These are phyloP conservation scores for Fusarium verrucosum DNA, from an alignment of 2,329 filamentous ascomycete genomes.

Conservation along the genomic window DNA sequence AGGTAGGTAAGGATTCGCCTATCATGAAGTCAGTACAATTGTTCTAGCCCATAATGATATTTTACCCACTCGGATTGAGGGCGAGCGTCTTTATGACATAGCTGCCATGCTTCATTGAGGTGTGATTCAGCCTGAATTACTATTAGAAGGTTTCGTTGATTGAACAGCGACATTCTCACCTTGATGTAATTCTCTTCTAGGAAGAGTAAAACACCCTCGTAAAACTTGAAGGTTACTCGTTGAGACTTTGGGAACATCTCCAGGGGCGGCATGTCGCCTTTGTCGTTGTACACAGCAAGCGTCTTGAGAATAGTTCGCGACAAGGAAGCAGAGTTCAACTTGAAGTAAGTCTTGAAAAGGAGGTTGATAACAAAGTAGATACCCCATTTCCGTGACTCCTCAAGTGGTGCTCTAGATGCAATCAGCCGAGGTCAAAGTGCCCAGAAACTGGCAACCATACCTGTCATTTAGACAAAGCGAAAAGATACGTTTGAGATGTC, in stretches of 20 bases:
- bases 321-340: slow-evolving; percentile 87
- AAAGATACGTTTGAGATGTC: slow-evolving; percentile 92
- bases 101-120: slow-evolving; percentile 80
- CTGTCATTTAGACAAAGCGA: slow-evolving; percentile 89
- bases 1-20: slow-evolving; percentile 94
- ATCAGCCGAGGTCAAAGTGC: slow-evolving; percentile 2
- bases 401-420: slow-evolving; percentile 70
- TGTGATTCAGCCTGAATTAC: slow-evolving; percentile 76
- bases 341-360: slow-evolving; percentile 98
- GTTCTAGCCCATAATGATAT: not conserved
- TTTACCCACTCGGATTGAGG: slow-evolving; percentile 79
- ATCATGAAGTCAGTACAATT: slow-evolving; percentile 10
- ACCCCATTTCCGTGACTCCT: slow-evolving; percentile 96
- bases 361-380: slow-evolving; percentile 95
- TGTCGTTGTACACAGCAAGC: slow-evolving; percentile 74
- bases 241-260: slow-evolving; percentile 87
- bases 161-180: slow-evolving; percentile 54
- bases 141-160: not conserved
- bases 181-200: slow-evolving; percentile 91
- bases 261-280: slow-evolving; percentile 81
- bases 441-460: slow-evolving; percentile 55
- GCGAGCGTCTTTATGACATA: slow-evolving; percentile 76
- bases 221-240: slow-evolving; percentile 95
- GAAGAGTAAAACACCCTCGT: slow-evolving; percentile 91
- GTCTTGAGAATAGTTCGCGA: slow-evolving; percentile 91